Evolutionary conservation across 2,329 filamentous ascomycete genomes (phyloP).

Genomic region (Apiospora arundinis): DNA sequence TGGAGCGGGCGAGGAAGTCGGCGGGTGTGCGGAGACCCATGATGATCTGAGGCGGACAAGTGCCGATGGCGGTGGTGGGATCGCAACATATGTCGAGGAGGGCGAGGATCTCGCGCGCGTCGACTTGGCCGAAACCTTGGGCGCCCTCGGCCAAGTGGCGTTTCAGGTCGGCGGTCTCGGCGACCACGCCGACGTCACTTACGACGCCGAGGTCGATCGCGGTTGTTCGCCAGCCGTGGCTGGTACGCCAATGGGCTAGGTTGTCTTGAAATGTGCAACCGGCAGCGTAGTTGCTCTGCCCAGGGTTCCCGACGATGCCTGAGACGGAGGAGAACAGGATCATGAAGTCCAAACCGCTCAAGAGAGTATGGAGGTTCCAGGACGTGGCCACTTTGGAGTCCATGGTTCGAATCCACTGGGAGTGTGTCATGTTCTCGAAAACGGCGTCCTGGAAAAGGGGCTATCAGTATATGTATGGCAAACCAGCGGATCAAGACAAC

Average conservation of each 20-base stretch:
- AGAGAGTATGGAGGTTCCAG: not conserved
- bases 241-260: not conserved
- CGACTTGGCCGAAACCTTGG: not conserved
- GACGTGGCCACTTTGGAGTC: not conserved
- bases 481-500: constrained; percentile 28
- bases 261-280: not conserved
- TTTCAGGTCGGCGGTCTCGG: not conserved
- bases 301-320: not conserved
- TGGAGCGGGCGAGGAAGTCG: not conserved
- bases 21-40: not conserved
- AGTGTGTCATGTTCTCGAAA: not conserved
- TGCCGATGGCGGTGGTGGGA: not conserved
- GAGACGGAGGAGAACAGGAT: not conserved
- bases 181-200: not conserved
- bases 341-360: not conserved
- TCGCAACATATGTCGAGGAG: not conserved
- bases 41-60: not conserved
- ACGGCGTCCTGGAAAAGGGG: not conserved
- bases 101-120: not conserved
- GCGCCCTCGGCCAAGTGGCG: not conserved
- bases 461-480: not conserved
- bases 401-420: not conserved
- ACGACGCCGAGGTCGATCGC: not conserved
- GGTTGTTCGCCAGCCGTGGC: not conserved
- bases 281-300: constrained; percentile 3